Base-by-base conservation (phyloP, 2,329 filamentous ascomycete genomes). In the Pseudocercospora musae region DNA sequence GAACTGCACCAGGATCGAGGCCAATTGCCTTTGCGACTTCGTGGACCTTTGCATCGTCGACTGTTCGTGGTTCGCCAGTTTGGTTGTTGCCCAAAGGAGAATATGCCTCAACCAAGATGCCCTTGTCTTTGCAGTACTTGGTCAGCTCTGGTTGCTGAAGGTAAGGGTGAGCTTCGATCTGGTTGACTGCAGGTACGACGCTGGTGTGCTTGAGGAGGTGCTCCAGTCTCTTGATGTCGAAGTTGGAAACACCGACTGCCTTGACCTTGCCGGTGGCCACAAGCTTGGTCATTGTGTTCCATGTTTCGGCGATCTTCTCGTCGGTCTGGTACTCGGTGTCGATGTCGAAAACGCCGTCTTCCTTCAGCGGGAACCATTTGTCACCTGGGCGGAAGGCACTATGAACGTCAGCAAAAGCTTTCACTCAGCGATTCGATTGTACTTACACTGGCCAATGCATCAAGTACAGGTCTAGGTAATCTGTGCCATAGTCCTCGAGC, bases 391-490 rank as follows among this genome's bases (percentile, higher is more conserved):
- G 57, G 57, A 66, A 66, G 23, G 62, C 64, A 25, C 64, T 66
- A 42, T n/a, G 3, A 9, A 10, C 9, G 21, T 66, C 18, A 66
- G 62, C 4, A 3, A 18, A 2, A 23, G n/a, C 13, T 2, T 21
- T n/a, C 0, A 7, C 27, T n/a, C 5, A 33, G 2, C 23, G 2
- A 15, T 1, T 15, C 6, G n/a, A 9, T 83, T 1, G 81, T 76
- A 20, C 80, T 78, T 1, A 68, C 62, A 70, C 81, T 59, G 79
- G 82, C 23, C 81, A 77, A 65, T 83, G 81, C 61, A 83, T 83
- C 59, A 82, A 79, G 44, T 82, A 73, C 20, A 83, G 70, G 64
- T 84, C 81, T 11, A 84, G 75, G 67, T 84, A 83, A 18, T 77
- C 75, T 1, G 75, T 75, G 21, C 75, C 75, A 42, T 82, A 72